Percentiles rank a stretch among this genome's conserved stretches.
These are phyloP conservation scores for Dissophora ornata DNA, from an alignment of 192 early-diverging fungal species.

Conservation along the genomic window DNA sequence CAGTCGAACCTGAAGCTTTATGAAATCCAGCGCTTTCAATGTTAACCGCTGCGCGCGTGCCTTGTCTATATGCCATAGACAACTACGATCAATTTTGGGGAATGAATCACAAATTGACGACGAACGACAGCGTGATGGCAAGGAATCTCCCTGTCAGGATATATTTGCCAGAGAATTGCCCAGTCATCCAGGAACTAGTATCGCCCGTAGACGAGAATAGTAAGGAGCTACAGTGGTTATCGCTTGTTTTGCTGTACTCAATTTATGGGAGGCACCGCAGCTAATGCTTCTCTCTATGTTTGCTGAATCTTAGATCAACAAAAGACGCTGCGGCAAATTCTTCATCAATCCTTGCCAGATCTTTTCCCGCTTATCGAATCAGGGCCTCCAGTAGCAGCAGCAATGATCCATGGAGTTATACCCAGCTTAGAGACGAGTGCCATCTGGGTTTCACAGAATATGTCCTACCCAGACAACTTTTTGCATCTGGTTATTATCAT, in stretches of 20 bases:
- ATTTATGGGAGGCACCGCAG: too few species aligned
- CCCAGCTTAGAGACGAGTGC: conserved; percentile 79
- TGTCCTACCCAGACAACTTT: conserved; percentile 86
- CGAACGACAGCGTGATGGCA: conserved; percentile 56
- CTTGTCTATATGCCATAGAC: too few species aligned
- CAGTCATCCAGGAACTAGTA: conserved; percentile 72
- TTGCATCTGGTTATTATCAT: conserved; percentile 75
- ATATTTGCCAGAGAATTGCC: conserved; percentile 67
- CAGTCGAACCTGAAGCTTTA: too few species aligned
- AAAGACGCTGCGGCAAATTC: conserved; percentile 57
- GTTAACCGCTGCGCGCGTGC: too few species aligned
- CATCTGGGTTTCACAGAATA: conserved; percentile 78
- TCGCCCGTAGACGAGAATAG: conserved; percentile 62
- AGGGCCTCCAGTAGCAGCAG: conserved; percentile 56
- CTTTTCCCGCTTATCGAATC: conserved; percentile 51
- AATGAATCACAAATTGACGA: conserved; percentile 68
- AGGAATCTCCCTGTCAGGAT: conserved; percentile 69
- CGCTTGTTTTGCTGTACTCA: too few species aligned
- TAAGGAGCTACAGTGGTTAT: too few species aligned
- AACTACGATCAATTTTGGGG: conserved; percentile 70
- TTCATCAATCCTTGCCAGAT: conserved; percentile 62
- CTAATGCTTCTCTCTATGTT: too few species aligned
- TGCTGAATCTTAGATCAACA: conserved; percentile 35
- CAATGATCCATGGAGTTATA: conserved; percentile 77
- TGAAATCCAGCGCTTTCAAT: too few species aligned